A percentile compares a stretch with the other conserved stretches of the same genome.
These are phyloP conservation scores for Dysphania ambrosioides DNA, from an alignment of 148 eudicot species.

Conservation along the genomic window DNA sequence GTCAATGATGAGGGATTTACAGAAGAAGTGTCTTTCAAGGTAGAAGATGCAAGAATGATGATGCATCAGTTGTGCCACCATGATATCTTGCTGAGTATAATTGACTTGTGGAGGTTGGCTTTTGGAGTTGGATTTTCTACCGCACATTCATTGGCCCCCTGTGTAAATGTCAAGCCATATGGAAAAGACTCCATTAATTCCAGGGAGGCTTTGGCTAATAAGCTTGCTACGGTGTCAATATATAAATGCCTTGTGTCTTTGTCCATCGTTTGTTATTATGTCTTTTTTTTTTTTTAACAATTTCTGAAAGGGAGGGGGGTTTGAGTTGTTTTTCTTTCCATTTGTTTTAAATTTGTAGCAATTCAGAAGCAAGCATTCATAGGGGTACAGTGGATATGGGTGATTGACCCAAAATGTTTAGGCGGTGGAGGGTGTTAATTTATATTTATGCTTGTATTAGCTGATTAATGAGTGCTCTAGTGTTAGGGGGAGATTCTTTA, in stretches of 20 bases:
- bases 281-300: not conserved
- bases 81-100: not conserved
- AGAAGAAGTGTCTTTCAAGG: not conserved
- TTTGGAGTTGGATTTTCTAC: conserved; percentile 23
- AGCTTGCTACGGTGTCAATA: conserved; percentile 61
- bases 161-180: conserved; percentile 30
- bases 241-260: conserved; percentile 18
- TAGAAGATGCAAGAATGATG: not conserved
- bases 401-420: conserved; percentile 24
- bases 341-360: conserved; percentile 34
- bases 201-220: conserved; percentile 82
- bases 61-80: conserved; percentile 6
- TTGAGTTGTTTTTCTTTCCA: conserved; percentile 5
- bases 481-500: not conserved
- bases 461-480: conserved; percentile 1
- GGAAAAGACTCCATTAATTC: conserved; percentile 20
- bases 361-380: conserved; percentile 1
- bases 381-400: conserved; percentile 16
- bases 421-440: conserved; percentile 6
- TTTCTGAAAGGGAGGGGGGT: conserved; percentile 21
- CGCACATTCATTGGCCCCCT: conserved; percentile 65
- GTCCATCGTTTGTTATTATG: not conserved
- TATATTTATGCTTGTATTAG: conserved; percentile 16
- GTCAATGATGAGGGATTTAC: not conserved
- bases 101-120: conserved; percentile 1